These are phyloP conservation scores for Kalaharituber pfeilii DNA, from an alignment of 2,329 filamentous ascomycete genomes.

Conservation along the genomic window DNA sequence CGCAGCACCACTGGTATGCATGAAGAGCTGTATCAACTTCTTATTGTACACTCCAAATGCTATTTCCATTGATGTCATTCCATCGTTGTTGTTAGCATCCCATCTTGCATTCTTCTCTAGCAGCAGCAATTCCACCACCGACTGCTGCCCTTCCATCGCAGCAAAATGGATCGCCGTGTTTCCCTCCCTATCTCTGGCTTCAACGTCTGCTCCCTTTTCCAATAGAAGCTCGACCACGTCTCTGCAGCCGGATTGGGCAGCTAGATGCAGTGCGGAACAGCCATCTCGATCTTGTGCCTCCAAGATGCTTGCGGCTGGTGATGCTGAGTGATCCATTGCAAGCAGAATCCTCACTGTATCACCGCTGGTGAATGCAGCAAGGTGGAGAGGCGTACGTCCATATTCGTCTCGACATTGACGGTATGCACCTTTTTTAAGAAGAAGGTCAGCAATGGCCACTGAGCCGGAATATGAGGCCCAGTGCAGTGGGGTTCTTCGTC, in stretches of 20 bases:
- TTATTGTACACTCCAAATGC: background rate
- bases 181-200: background rate
- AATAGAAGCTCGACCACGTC: background rate
- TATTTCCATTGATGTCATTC: background rate
- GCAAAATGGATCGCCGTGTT: conserved; percentile 1
- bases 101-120: background rate
- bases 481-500: conserved; percentile 5
- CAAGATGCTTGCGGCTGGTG: background rate
- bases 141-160: background rate
- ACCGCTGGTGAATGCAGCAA: background rate
- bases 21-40: background rate
- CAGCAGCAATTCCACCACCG: background rate
- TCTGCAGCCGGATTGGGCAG: background rate
- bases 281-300: background rate
- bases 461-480: background rate
- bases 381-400: conserved; percentile 3
- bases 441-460: background rate
- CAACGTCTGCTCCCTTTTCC: background rate
- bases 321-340: background rate
- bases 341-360: background rate
- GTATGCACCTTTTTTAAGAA: background rate
- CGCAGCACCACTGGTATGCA: background rate
- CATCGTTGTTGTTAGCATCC: background rate
- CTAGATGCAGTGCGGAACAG: conserved; percentile 4
- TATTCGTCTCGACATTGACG: background rate